These are phyloP conservation scores for Cadophora luteo-olivacea DNA, from an alignment of 2,329 filamentous ascomycete genomes.

Conservation along the genomic window DNA sequence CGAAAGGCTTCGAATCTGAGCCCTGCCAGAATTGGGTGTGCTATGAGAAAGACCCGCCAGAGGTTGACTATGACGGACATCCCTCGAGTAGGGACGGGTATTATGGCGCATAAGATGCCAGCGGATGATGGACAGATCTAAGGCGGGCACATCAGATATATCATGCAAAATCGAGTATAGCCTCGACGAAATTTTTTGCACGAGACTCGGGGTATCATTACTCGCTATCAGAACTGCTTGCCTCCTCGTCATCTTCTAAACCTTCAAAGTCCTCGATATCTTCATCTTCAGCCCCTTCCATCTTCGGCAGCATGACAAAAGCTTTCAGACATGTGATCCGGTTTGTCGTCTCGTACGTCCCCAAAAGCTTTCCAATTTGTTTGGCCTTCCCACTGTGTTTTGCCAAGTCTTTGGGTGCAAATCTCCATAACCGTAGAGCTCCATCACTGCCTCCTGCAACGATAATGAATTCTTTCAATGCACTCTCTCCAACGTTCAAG, in stretches of 20 bases:
- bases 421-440: constrained; percentile 77
- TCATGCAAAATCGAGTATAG: not conserved
- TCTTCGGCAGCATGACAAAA: constrained; percentile 80
- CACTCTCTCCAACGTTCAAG: constrained; percentile 46
- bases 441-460: constrained; percentile 86
- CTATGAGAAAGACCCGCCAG: too few relatives aligned
- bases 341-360: constrained; percentile 83
- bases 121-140: not conserved
- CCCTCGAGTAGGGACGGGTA: not conserved
- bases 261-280: constrained; percentile 40
- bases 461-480: constrained; percentile 58
- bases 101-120: not conserved
- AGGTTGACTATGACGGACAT: too few relatives aligned
- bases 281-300: constrained; percentile 63
- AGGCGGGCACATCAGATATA: not conserved
- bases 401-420: constrained; percentile 50
- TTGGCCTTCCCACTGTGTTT: constrained; percentile 45
- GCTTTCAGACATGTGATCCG: constrained; percentile 87
- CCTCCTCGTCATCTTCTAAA: constrained; percentile 36
- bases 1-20: not conserved
- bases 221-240: constrained; percentile 43
- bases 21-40: not conserved
- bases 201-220: constrained; percentile 42
- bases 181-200: not conserved
- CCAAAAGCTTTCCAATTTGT: constrained; percentile 62